phyloP scores from a whole-genome alignment of 345 rosid species.

The Passiflora organensis region DNA sequence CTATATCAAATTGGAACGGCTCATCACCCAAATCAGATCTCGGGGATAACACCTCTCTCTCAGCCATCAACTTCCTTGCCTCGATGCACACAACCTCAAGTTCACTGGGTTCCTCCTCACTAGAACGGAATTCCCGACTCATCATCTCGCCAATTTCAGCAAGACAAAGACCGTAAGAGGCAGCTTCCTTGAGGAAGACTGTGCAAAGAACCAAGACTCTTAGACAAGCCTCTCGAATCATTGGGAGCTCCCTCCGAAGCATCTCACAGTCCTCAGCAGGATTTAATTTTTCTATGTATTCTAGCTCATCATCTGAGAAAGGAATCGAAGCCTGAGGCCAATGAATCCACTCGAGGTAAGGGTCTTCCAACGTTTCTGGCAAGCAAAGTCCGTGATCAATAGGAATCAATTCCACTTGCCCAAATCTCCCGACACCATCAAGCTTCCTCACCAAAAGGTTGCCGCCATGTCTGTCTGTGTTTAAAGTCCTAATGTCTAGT shows the following conservation, averaged over 20 bases:
- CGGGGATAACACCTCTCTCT: constrained; percentile 55
- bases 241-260: constrained; percentile 80
- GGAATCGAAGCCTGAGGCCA: constrained; percentile 99
- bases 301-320: constrained; percentile 94
- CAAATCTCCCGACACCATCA: constrained; percentile 64
- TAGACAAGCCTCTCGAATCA: constrained; percentile 92
- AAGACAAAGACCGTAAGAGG: constrained; percentile 67
- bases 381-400: constrained; percentile 97
- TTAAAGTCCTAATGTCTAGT: constrained; percentile 77
- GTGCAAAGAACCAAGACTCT: constrained; percentile 78
- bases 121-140: constrained; percentile 82
- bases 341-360: constrained; percentile 99
- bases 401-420: constrained; percentile 84
- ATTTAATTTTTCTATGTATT: constrained; percentile 65
- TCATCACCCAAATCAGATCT: constrained; percentile 52
- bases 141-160: constrained; percentile 99
- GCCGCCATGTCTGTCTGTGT: constrained; percentile 97
- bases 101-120: constrained; percentile 96
- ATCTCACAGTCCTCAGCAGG: constrained; percentile 62
- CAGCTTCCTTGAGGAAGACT: constrained; percentile 85
- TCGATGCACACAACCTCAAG: constrained; percentile 85
- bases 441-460: constrained; percentile 84
- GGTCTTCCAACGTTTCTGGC: constrained; percentile 95
- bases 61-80: constrained; percentile 65
- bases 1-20: constrained; percentile 66